Evolutionary conservation across 495 filamentous ascomycete species (phyloP), one percentile per base, ranked within the genome.

Genomic region (Podospora anserina): DNA sequence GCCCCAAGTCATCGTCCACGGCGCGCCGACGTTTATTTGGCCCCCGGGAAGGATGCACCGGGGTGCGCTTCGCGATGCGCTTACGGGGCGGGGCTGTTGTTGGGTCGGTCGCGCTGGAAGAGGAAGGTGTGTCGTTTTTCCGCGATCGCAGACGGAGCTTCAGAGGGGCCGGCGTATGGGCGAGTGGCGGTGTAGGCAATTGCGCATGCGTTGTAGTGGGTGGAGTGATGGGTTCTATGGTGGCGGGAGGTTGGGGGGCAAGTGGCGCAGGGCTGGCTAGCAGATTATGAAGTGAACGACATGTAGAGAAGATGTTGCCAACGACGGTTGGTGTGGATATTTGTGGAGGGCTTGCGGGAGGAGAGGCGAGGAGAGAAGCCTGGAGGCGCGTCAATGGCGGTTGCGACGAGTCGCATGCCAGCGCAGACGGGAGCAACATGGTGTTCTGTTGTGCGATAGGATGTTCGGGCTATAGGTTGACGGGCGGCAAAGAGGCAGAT

Each of bases 371-470:
- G 71, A 88, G 86, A 9, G 86, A 81, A 64, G 86, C 77, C 77
- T 84, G 88, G 68, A 79, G 82, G 69, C 80, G 82, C 61, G 79
- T 79, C 72, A 78, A 76, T 62, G 71, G 79, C 65, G 79, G 76
- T 67, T 81, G 85, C 78, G 83, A 86, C 76, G 83, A 79, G 78
- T 91, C 90, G 86, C 89, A 90, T 56, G 88, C 79, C 57, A 92
- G 78, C 49, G 90, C 89, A 15, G 89, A 91, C 61, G 89, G 90
- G 70, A 92, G 87, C 63, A 92, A 76, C 90, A 92, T 92, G 18
- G 65, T 69, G 18, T 39, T 65, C 13, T 26, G 13, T 27, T 18
- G 63, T 65, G 16, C 18, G 19, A 55, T 64, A 20, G 5, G 60
- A 61, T 61, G 32, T 23, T 19, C 58, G 66, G 49, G 15, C 16